Percentiles rank a stretch among this genome's conserved stretches.
These are phyloP conservation scores for Diplodia mutila DNA, from an alignment of 2,329 filamentous ascomycete species.

Conservation along the genomic window DNA sequence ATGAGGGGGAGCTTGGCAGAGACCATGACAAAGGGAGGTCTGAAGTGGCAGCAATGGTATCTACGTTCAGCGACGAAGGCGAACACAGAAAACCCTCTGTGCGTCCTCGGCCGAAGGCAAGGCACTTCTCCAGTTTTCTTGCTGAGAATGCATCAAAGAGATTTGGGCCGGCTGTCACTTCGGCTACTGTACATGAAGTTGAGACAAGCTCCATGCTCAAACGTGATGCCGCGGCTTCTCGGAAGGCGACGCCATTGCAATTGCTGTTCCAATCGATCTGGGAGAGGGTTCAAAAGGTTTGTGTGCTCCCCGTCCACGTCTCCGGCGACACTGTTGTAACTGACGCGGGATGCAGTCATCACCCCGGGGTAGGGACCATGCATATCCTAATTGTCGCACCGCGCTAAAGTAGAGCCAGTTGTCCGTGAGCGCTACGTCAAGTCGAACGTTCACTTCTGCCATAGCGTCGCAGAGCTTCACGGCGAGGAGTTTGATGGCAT, in stretches of 20 bases:
- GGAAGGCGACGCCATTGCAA: background rate
- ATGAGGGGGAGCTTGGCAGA: slow-evolving; percentile 22
- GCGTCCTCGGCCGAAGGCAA: slow-evolving; percentile 4
- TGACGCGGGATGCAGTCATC: slow-evolving; percentile 2
- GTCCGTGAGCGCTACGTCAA: slow-evolving; percentile 22
- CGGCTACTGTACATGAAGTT: background rate
- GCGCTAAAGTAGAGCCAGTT: slow-evolving; percentile 1
- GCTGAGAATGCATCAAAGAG: slow-evolving; percentile 5
- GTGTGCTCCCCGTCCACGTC: background rate
- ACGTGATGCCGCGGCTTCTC: background rate
- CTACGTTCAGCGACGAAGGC: background rate
- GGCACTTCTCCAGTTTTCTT: slow-evolving; percentile 4
- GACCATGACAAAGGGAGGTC: slow-evolving; percentile 21
- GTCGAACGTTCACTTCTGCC: slow-evolving; percentile 24
- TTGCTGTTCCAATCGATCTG: slow-evolving; percentile 19
- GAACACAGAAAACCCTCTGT: background rate
- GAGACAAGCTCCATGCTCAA: background rate
- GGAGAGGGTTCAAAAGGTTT: slow-evolving; percentile 10
- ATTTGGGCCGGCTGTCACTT: background rate
- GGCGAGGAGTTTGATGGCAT: slow-evolving; percentile 26
- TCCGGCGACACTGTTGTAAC: background rate
- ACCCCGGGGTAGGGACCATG: background rate
- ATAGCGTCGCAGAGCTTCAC: slow-evolving; percentile 24
- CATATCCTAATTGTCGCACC: background rate
- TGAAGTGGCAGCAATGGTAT: slow-evolving; percentile 21